Base-by-base conservation (phyloP, 2,329 filamentous ascomycete species). In the Pseudocercospora pini-densiflorae region DNA sequence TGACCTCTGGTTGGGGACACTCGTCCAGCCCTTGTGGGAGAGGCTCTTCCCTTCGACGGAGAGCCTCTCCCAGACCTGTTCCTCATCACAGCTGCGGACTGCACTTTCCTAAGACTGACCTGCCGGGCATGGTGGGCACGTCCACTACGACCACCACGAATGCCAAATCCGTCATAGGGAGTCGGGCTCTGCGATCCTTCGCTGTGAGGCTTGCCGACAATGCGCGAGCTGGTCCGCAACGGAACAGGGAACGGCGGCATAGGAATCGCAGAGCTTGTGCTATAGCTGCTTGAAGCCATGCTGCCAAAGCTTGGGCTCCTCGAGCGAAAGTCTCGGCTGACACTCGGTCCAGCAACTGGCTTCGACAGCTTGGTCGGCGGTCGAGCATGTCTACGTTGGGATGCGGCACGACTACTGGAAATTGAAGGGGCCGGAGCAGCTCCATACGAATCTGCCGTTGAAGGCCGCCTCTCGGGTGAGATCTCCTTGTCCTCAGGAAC, bases 181-280 rank as follows among this genome's bases (percentile, higher is more conserved):
- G 90, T 93, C 0, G 93, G 93, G 76, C 92, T 97, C 69, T 88
- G 86, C 47, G 89, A 89, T 3, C 91, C 91, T 68, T 97, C 93
- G 76, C 91, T 93, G 59, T 86, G 82, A 71, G 86, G 90, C 66
- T 89, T 79, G 0, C 88, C 90, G 86, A 73, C 36, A n/a, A 90
- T 89, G 66, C 93, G 88, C 5, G 94, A 99, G 79, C 94, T 98
- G 31, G 92, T 92, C 64, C 95, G 86, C 2, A 90, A 90, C 0
- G 95, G 95, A 6, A 99, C 97, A 0, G 95, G 94, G 82, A 97
- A 97, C 0, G 95, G 95, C 29, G 95, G 94, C 61, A 80, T 65
- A 14, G 70, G 58, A 19, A 66, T 29, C 5, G 43, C 77, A 16
- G 78, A 74, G 24, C 74, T 70, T 23, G 73, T 70, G 66, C 78